phyloP scores from a whole-genome alignment of 75 land plant species.

The Pinus tabuliformis region DNA sequence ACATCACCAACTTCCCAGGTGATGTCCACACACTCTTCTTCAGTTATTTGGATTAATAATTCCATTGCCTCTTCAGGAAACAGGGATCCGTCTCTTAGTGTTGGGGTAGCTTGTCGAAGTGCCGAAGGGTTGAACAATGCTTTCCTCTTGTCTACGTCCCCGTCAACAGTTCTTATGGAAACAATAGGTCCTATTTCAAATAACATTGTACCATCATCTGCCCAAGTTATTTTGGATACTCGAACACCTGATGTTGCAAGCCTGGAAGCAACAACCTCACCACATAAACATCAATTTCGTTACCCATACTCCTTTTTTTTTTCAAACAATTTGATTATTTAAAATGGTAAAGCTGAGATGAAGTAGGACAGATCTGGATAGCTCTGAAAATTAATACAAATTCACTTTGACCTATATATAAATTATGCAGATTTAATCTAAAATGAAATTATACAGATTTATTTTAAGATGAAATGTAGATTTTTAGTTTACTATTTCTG shows the following conservation, averaged over 20 bases:
- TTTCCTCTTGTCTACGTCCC: too few species aligned
- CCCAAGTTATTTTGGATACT: background rate
- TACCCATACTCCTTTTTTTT: too few species aligned
- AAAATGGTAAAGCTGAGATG: too few species aligned
- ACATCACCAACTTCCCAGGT: constrained; percentile 23
- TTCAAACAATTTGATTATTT: too few species aligned
- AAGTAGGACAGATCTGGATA: too few species aligned
- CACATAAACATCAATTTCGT: background rate
- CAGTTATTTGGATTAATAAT: background rate
- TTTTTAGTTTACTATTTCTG: too few species aligned
- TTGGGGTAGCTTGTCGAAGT: background rate
- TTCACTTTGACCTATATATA: too few species aligned
- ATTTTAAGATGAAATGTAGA: too few species aligned
- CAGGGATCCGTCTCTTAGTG: constrained; percentile 14
- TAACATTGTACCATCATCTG: background rate
- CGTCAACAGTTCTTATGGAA: too few species aligned
- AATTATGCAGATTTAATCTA: too few species aligned
- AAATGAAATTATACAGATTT: too few species aligned
- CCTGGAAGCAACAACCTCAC: background rate
- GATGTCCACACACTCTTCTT: constrained; percentile 17
- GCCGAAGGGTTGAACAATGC: background rate
- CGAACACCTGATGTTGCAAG: background rate
- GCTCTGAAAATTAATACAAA: too few species aligned
- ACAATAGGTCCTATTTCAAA: background rate
- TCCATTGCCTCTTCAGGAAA: constrained; percentile 13